These are phyloP conservation scores for Erodium maritimum DNA, from an alignment of 345 rosid genomes.

Conservation along the genomic window DNA sequence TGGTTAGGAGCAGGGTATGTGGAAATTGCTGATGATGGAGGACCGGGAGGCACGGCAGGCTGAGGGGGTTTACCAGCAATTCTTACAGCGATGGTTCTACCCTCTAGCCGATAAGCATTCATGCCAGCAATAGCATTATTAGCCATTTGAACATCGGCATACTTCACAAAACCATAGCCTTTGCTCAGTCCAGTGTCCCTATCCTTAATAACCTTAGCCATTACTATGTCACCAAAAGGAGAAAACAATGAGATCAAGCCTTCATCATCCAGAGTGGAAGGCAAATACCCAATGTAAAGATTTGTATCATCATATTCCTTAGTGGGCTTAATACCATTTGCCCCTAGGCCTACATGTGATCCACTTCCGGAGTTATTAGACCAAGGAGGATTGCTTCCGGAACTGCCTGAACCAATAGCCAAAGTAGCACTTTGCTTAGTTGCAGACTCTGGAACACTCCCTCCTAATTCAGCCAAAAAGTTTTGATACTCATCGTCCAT, in stretches of 20 bases:
- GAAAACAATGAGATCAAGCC: constrained; percentile 75
- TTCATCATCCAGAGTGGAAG: constrained; percentile 77
- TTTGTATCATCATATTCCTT: constrained; percentile 92
- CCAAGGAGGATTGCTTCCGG: constrained; percentile 91
- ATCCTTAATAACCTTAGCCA: constrained; percentile 97
- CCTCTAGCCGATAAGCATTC: constrained; percentile 86
- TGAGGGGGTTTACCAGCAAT: constrained; percentile 97
- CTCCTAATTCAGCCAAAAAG: constrained; percentile 87
- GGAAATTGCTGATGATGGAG: constrained; percentile 47
- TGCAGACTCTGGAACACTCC: constrained; percentile 79
- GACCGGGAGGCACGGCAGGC: constrained; percentile 67
- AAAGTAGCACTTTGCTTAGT: constrained; percentile 52
- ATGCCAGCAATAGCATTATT: constrained; percentile 71
- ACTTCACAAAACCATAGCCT: constrained; percentile 94
- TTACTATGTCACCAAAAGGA: constrained; percentile 82
- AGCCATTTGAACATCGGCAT: constrained; percentile 78
- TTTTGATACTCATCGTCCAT: constrained; percentile 99
- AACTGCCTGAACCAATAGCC: constrained; percentile 58
- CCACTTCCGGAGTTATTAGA: constrained; percentile 45
- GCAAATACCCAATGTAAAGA: constrained; percentile 82
- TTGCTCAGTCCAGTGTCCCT: constrained; percentile 61
- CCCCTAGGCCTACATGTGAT: constrained; percentile 73
- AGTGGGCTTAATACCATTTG: constrained; percentile 39
- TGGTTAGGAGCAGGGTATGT: constrained; percentile 51
- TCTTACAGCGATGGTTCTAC: constrained; percentile 83